Conservation (phyloP, 2,329 filamentous ascomycete species). For the Phoma sp. region DNA sequence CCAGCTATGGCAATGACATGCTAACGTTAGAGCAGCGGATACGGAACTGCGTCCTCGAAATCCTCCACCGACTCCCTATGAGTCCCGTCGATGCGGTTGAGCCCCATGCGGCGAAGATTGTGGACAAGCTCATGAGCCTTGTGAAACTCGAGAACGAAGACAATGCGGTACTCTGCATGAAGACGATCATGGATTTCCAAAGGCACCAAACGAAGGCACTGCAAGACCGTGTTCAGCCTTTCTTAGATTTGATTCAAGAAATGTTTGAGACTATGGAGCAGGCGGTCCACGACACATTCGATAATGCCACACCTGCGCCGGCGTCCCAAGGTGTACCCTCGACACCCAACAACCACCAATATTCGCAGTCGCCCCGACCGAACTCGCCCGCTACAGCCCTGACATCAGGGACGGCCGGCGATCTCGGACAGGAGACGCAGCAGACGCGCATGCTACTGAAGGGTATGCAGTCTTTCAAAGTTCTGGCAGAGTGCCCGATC, state of each 20-base stretch:
- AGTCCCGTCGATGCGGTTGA: slow-evolving; percentile 81
- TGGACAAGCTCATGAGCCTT: slow-evolving; percentile 86
- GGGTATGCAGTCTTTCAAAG: slow-evolving; percentile 99
- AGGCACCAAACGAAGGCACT: slow-evolving; percentile 88
- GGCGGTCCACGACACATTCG: slow-evolving; percentile 93
- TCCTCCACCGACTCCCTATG: slow-evolving; percentile 83
- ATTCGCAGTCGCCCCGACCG: slow-evolving; percentile 86
- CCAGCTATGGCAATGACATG: slow-evolving; percentile 1
- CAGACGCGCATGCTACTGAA: slow-evolving; percentile 81
- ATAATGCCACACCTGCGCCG: slow-evolving; percentile 68
- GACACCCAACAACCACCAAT: slow-evolving; percentile 66
- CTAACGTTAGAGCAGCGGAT: slow-evolving; percentile 64
- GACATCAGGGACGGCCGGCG: slow-evolving; percentile 70
- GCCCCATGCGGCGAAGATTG: slow-evolving; percentile 83
- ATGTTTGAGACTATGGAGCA: slow-evolving; percentile 95
- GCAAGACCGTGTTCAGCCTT: slow-evolving; percentile 81
- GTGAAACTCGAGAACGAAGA: slow-evolving; percentile 96
- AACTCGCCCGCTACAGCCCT: slow-evolving; percentile 87
- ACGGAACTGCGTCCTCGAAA: slow-evolving; percentile 91
- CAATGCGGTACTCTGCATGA: slow-evolving; percentile 97
- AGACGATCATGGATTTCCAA: slow-evolving; percentile 96
- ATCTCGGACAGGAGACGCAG: slow-evolving; percentile 83
- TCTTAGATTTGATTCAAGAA: slow-evolving; percentile 90
- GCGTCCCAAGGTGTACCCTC: slow-evolving; percentile 64
- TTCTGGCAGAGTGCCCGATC: slow-evolving; percentile 95